phyloP scores from a whole-genome alignment of 371 early-diverging fungal species.

The Scutellospora calospora region DNA sequence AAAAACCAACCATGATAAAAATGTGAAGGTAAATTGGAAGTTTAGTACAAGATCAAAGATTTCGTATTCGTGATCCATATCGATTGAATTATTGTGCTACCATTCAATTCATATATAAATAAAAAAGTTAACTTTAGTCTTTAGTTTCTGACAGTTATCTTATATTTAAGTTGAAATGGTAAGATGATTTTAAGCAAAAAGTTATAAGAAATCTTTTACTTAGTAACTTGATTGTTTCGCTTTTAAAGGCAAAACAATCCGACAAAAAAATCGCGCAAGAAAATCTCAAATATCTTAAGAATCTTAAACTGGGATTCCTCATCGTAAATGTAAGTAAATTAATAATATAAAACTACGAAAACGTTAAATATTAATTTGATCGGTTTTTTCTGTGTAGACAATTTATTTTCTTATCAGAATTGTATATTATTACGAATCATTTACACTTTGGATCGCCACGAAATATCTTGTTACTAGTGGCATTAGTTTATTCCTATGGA shows the following conservation, averaged over 20 bases:
- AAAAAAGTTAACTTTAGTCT: too few species aligned
- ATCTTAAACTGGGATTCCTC: slow-evolving; percentile 67
- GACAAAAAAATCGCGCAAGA: slow-evolving; percentile 77
- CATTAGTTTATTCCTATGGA: slow-evolving; percentile 62
- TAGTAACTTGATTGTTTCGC: too few species aligned
- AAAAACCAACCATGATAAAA: not conserved
- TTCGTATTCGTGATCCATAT: too few species aligned
- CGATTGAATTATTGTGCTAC: too few species aligned
- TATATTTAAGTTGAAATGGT: too few species aligned
- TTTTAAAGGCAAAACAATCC: slow-evolving; percentile 76
- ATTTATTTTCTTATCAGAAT: slow-evolving; percentile 67
- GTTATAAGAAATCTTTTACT: too few species aligned
- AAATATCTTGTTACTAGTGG: slow-evolving; percentile 62
- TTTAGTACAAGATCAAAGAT: too few species aligned
- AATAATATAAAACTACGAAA: not conserved
- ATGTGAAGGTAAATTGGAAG: too few species aligned
- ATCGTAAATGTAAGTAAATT: slow-evolving; percentile 67
- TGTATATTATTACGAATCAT: slow-evolving; percentile 62
- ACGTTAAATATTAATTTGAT: not conserved
- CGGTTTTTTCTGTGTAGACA: slow-evolving; percentile 47
- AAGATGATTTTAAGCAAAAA: too few species aligned
- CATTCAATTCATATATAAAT: too few species aligned
- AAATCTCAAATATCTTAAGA: slow-evolving; percentile 67
- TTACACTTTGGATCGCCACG: slow-evolving; percentile 56
- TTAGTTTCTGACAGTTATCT: too few species aligned